phyloP scores from a whole-genome alignment of 2,329 filamentous ascomycete genomes.

The Gyromitra esculenta region DNA sequence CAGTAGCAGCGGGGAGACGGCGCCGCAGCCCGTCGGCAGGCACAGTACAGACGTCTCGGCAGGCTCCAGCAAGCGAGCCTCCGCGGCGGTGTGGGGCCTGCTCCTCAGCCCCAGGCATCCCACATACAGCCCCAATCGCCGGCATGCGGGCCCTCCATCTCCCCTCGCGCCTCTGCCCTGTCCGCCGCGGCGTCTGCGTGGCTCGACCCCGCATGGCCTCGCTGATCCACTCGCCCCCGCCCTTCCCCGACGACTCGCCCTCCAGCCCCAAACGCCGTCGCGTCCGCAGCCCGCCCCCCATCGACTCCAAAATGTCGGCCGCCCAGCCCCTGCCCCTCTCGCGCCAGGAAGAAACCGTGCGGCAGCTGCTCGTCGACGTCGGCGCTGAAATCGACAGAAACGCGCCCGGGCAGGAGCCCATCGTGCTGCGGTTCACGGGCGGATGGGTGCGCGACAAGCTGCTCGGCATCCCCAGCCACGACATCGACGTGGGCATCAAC shows the following conservation, averaged over 20 bases:
- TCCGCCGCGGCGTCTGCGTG: neutral
- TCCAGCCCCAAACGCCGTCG: constrained; percentile 9
- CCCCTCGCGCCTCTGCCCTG: neutral
- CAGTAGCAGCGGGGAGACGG: no score
- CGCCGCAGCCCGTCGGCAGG: no score
- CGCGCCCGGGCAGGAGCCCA: constrained; percentile 65
- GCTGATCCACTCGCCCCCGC: neutral
- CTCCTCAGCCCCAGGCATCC: no score
- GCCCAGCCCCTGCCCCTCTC: constrained; percentile 69
- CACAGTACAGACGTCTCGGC: no score
- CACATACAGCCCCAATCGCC: neutral
- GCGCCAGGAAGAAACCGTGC: constrained; percentile 75
- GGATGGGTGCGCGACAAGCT: constrained; percentile 90
- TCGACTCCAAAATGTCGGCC: neutral
- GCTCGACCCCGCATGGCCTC: constrained; percentile 24
- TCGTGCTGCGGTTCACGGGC: constrained; percentile 79
- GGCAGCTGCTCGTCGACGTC: constrained; percentile 82
- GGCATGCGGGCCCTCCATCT: constrained; percentile 11
- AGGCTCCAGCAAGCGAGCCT: no score
- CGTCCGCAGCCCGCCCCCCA: neutral
- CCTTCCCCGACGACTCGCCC: neutral
- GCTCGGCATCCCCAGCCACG: constrained; percentile 75
- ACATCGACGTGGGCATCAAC: constrained; percentile 88
- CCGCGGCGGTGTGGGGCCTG: no score
- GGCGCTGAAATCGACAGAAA: constrained; percentile 72